Percentiles rank a stretch among this genome's conserved stretches.
These are phyloP conservation scores for Arctostaphylos glauca DNA, from an alignment of 148 eudicot genomes.

Conservation along the genomic window DNA sequence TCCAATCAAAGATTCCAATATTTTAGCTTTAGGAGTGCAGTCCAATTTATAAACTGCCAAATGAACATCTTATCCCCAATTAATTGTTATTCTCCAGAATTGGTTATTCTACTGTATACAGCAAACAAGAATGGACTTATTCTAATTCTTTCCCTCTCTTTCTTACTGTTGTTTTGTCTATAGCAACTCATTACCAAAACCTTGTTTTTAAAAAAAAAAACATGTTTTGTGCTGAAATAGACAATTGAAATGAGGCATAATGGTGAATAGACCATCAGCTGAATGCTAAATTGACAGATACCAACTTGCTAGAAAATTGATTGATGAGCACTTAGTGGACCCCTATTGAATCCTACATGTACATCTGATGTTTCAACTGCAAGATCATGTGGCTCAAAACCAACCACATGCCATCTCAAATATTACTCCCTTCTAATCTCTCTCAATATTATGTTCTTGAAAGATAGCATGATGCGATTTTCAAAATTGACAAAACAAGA, in stretches of 20 bases:
- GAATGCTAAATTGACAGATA: constrained; percentile 34
- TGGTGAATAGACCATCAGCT: constrained; percentile 3
- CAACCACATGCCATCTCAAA: background rate
- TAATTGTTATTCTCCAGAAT: too few relatives aligned
- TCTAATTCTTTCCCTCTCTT: too few relatives aligned
- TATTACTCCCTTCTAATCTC: background rate
- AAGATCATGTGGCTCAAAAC: constrained; percentile 16
- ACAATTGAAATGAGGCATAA: background rate
- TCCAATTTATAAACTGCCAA: too few relatives aligned
- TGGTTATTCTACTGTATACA: too few relatives aligned
- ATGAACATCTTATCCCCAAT: too few relatives aligned
- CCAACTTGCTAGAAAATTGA: constrained; percentile 28
- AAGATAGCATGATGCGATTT: too few relatives aligned
- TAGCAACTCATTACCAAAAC: background rate
- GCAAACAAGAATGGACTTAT: too few relatives aligned
- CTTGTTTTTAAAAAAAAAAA: background rate
- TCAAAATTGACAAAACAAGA: too few relatives aligned
- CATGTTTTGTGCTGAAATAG: background rate
- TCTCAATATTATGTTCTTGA: too few relatives aligned
- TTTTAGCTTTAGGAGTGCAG: too few relatives aligned
- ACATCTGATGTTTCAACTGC: constrained; percentile 29
- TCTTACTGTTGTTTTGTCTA: background rate
- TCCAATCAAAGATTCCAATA: too few relatives aligned
- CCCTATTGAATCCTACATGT: constrained; percentile 13
- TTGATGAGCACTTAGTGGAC: constrained; percentile 23